These are phyloP conservation scores for Lactarius sanguifluus DNA, from an alignment of 768 basidiomycete genomes.

Conservation along the genomic window DNA sequence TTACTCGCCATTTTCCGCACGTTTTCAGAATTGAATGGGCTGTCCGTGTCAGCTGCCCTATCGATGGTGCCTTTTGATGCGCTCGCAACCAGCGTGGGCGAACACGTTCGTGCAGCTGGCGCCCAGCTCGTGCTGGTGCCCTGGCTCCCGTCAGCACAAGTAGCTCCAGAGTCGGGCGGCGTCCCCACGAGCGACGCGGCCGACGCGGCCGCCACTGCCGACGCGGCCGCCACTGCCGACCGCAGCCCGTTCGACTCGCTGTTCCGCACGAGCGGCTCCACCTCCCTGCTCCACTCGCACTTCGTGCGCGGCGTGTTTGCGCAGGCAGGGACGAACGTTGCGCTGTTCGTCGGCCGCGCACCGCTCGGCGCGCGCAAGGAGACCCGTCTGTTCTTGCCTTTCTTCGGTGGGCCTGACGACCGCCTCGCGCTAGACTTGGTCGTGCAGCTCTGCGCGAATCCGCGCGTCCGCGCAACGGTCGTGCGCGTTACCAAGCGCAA, in stretches of 20 bases:
- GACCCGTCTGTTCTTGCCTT: constrained; percentile 76
- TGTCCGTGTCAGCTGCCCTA: constrained; percentile 63
- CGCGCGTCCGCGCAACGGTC: constrained; percentile 70
- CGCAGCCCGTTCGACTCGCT: constrained; percentile 74
- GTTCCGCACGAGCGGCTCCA: constrained; percentile 49
- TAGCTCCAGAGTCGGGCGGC: constrained; percentile 13
- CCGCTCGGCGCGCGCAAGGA: constrained; percentile 40
- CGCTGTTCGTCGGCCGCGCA: constrained; percentile 75
- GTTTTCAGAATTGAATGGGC: constrained; percentile 69
- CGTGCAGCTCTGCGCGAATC: constrained; percentile 75
- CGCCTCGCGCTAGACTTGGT: constrained; percentile 82
- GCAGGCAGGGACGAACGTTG: constrained; percentile 73
- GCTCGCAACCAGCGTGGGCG: constrained; percentile 64
- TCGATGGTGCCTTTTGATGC: constrained; percentile 78
- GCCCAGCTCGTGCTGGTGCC: constrained; percentile 82
- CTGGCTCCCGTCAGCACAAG: constrained; percentile 56
- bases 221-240: constrained; percentile 17
- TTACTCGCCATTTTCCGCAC: constrained; percentile 71
- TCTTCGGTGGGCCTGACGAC: constrained; percentile 95
- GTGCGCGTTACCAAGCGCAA: constrained; percentile 60
- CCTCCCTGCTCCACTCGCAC: constrained; percentile 67
- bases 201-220: not conserved
- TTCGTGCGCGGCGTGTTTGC: constrained; percentile 83
- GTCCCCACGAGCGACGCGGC: constrained; percentile 26
- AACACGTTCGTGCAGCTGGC: constrained; percentile 56